These are phyloP conservation scores for Gilbertella persicaria DNA, from an alignment of 371 early-diverging fungal genomes.

Conservation along the genomic window DNA sequence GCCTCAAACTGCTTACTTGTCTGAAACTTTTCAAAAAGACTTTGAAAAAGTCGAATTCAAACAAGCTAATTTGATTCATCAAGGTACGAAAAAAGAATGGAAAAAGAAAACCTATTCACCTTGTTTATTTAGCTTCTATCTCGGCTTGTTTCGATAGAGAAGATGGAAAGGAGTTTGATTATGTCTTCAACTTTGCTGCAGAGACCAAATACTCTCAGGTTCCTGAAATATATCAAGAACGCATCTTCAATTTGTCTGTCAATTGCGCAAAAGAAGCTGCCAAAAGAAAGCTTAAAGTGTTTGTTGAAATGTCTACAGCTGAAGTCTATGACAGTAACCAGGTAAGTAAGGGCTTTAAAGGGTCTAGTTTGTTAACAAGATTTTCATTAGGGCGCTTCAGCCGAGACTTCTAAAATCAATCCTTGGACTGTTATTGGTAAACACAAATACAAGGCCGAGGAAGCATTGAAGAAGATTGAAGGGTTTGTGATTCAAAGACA, in stretches of 20 bases:
- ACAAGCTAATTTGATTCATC: conserved; percentile 80
- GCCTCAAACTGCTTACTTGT: conserved; percentile 85
- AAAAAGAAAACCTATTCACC: background rate
- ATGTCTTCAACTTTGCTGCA: conserved; percentile 88
- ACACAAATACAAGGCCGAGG: conserved; percentile 80
- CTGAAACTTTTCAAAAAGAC: conserved; percentile 60
- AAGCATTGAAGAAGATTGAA: conserved; percentile 59
- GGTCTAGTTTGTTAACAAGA: background rate
- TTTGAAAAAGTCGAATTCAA: conserved; percentile 79
- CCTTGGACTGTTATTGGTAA: conserved; percentile 86
- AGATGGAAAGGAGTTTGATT: conserved; percentile 76
- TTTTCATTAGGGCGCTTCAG: conserved; percentile 61
- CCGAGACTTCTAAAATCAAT: conserved; percentile 72
- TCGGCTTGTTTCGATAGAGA: conserved; percentile 71
- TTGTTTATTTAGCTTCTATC: conserved; percentile 54
- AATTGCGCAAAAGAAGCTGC: conserved; percentile 84
- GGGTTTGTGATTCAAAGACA: conserved; percentile 26
- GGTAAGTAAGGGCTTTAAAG: conserved; percentile 34
- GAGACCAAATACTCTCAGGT: conserved; percentile 91
- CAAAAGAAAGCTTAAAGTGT: conserved; percentile 69
- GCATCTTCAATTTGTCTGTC: conserved; percentile 73
- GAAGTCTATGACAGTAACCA: conserved; percentile 84
- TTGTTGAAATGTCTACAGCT: conserved; percentile 85
- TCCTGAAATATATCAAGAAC: conserved; percentile 85
- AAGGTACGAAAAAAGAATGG: conserved; percentile 53